A percentile compares a stretch with the other conserved stretches of the same genome.
phyloP scores from a whole-genome alignment of 225 moss, liverwort and hornwort species.

The Straminergon stramineum region DNA sequence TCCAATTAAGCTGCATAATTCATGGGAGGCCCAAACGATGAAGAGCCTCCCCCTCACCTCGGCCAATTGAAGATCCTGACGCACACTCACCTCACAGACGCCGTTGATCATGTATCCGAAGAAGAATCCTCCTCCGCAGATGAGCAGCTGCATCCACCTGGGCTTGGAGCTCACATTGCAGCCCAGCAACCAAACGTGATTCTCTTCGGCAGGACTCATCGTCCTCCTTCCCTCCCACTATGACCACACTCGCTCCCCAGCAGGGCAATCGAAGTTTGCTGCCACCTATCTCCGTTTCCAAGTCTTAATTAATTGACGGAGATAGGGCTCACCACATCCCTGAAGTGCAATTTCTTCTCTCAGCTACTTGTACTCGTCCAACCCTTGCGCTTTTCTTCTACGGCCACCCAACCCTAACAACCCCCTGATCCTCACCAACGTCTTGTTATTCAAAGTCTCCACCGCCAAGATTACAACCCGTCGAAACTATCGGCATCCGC shows the following conservation, averaged over 20 bases:
- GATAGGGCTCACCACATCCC: neutral
- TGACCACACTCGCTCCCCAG: neutral
- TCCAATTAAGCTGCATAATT: neutral
- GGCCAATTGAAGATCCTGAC: neutral
- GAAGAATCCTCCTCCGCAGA: conserved; percentile 86
- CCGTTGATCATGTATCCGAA: conserved; percentile 93
- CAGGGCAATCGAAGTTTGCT: neutral
- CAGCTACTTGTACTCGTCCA: neutral
- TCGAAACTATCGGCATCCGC: neutral
- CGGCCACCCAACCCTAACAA: neutral
- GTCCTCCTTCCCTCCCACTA: neutral
- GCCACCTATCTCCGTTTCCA: neutral
- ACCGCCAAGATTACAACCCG: neutral
- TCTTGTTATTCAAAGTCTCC: neutral
- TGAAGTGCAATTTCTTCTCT: neutral
- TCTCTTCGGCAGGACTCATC: conserved; percentile 42
- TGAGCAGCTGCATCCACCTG: conserved; percentile 76
- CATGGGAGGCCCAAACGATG: neutral
- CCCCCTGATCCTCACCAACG: neutral
- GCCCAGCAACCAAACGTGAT: conserved; percentile 57
- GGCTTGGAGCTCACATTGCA: conserved; percentile 65
- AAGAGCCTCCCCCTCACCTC: neutral
- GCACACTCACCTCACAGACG: conserved; percentile 63
- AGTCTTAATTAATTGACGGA: neutral
- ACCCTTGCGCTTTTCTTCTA: neutral